These are phyloP conservation scores for Proliferodiscus dingleyae DNA, from an alignment of 2,329 filamentous ascomycete genomes.

Conservation along the genomic window DNA sequence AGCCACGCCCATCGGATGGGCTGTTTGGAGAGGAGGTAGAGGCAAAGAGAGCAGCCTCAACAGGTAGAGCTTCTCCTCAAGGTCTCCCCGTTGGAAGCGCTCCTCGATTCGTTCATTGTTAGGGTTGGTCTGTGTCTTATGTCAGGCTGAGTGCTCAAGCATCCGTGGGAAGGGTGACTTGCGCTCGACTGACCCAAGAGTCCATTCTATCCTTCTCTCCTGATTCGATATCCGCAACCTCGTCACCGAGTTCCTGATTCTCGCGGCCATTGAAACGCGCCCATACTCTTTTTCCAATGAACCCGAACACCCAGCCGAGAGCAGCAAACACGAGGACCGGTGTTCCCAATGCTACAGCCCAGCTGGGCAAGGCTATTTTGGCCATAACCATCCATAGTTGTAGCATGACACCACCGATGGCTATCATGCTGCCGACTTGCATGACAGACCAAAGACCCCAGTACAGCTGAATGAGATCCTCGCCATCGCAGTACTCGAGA, in stretches of 20 bases:
- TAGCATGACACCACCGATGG: slow-evolving; percentile 52
- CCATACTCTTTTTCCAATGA: slow-evolving; percentile 12
- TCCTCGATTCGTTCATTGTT: not conserved
- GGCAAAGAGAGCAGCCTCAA: not conserved
- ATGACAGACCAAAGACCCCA: slow-evolving; percentile 59
- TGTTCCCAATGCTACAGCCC: slow-evolving; percentile 55
- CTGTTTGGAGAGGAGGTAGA: not conserved
- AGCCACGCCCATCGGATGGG: not conserved
- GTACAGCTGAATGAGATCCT: slow-evolving; percentile 54
- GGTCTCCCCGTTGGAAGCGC: not conserved
- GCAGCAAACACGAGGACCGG: slow-evolving; percentile 52
- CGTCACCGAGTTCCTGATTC: not conserved
- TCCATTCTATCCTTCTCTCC: not conserved
- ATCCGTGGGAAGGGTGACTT: slow-evolving; percentile 1
- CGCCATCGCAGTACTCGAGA: slow-evolving; percentile 52
- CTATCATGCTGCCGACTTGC: slow-evolving; percentile 53
- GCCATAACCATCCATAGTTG: slow-evolving; percentile 46
- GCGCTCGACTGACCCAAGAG: slow-evolving; percentile 10
- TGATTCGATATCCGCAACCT: slow-evolving; percentile 3
- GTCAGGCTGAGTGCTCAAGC: not conserved
- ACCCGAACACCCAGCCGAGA: slow-evolving; percentile 41
- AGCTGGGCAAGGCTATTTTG: slow-evolving; percentile 49
- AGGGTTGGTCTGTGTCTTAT: slow-evolving; percentile 4
- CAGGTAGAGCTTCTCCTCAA: not conserved
- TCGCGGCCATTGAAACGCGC: not conserved